These are phyloP conservation scores for Penstemon davidsonii DNA, from an alignment of 257 asterid species.

Conservation along the genomic window DNA sequence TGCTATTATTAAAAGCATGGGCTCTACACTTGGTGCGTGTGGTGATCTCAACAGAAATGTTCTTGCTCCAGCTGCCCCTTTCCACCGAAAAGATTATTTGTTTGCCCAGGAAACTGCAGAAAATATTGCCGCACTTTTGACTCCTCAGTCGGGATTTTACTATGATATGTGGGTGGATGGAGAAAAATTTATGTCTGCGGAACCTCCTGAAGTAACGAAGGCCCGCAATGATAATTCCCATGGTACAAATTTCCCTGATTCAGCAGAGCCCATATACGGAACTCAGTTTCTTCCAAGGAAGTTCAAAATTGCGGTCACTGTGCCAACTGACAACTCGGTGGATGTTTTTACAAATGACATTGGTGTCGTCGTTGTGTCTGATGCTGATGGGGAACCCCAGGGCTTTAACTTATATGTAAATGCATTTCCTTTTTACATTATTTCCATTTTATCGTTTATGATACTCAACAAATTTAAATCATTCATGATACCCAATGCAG, in stretches of 20 bases:
- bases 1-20: slow-evolving; percentile 77
- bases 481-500: slow-evolving; percentile 45
- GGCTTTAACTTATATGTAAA: slow-evolving; percentile 88
- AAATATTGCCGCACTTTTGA: slow-evolving; percentile 81
- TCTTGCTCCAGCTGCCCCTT: slow-evolving; percentile 94
- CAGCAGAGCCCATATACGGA: slow-evolving; percentile 96
- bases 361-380: slow-evolving; percentile 78
- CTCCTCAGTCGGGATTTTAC: slow-evolving; percentile 98
- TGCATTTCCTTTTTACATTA: slow-evolving; percentile 20
- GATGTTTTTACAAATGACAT: slow-evolving; percentile 91
- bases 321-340: slow-evolving; percentile 91
- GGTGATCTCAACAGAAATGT: slow-evolving; percentile 97
- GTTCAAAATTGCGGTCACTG: slow-evolving; percentile 93
- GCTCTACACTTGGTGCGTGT: slow-evolving; percentile 97
- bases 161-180: slow-evolving; percentile 99
- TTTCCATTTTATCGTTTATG: slow-evolving; percentile 20
- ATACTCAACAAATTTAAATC: background rate
- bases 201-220: slow-evolving; percentile 80
- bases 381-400: slow-evolving; percentile 87
- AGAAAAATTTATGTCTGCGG: slow-evolving; percentile 81
- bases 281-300: slow-evolving; percentile 97
- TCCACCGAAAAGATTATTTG: slow-evolving; percentile 62
- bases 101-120: slow-evolving; percentile 98
- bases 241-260: slow-evolving; percentile 87
- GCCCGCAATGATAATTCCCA: slow-evolving; percentile 91